phyloP scores from a whole-genome alignment of 139 green algal genomes.

The Micractinium conductrix region DNA sequence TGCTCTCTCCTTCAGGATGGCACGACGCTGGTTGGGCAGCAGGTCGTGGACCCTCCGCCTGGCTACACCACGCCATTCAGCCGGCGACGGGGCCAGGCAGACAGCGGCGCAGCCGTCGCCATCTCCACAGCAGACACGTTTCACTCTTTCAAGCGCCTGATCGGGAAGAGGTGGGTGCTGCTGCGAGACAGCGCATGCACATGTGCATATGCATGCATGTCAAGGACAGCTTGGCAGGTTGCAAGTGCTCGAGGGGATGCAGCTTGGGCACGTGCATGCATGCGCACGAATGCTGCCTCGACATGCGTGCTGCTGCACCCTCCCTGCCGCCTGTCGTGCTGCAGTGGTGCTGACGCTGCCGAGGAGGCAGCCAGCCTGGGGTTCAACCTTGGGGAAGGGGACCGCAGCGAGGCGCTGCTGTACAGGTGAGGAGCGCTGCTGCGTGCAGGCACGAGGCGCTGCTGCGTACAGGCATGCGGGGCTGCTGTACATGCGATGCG shows the following conservation, averaged over 20 bases:
- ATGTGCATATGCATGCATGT: not conserved
- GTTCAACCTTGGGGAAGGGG: slow-evolving; percentile 51
- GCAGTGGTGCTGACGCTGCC: not conserved
- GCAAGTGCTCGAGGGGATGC: no score
- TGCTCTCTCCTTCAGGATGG: slow-evolving; percentile 34
- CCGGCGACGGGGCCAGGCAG: not conserved
- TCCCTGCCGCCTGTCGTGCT: not conserved
- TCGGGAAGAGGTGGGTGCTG: slow-evolving; percentile 58
- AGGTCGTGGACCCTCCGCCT: slow-evolving; percentile 38
- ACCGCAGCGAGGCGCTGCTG: slow-evolving; percentile 16
- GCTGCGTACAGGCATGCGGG: no score
- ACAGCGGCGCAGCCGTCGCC: not conserved
- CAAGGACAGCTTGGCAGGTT: no score
- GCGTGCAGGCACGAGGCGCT: not conserved
- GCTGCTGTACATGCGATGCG: no score
- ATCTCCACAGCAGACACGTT: slow-evolving; percentile 60
- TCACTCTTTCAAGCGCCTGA: slow-evolving; percentile 77
- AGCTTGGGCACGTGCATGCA: no score
- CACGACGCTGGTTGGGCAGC: slow-evolving; percentile 54
- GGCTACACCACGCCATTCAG: not conserved
- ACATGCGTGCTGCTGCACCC: not conserved
- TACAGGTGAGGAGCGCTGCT: not conserved
- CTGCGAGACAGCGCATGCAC: no score
- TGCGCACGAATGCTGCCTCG: no score
- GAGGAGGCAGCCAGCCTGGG: slow-evolving; percentile 22